Evolutionary conservation across 139 green algal genomes (phyloP), one percentile per base, ranked within the genome.

Genomic region (Chlorella sp.): DNA sequence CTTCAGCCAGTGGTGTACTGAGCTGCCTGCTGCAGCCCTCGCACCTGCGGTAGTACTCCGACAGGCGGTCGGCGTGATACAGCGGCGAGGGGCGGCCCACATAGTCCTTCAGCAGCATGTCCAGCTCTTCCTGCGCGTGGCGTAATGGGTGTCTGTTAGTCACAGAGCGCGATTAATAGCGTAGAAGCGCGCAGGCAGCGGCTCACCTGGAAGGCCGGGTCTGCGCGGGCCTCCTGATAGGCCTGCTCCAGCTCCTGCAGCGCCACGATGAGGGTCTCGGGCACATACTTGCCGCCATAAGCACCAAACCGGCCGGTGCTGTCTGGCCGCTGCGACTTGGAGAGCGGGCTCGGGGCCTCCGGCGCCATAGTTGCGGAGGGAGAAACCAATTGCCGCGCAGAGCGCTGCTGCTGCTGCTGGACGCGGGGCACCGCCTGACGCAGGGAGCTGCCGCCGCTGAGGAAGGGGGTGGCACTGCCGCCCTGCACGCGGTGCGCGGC

Each of bases 251-350:
- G 94, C 88, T 98, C 95, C 11, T 91, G 78, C 30, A 99, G 93
- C 0, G 97, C 97, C 9, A 93, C 92, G 60, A 99, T 99, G 37
- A 99, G 95, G 36, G 98, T 99, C 93, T 99, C 98, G 0, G 98
- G 98, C 42, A 99, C 98, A 98, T 99, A 99, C 83, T 98, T 98
- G 68, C 98, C 98, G 28, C 98, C 98, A 86, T 97, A 99, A 85
- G 91, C 91, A 85, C 97, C 97, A 87, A 95, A 99, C 4, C 97
- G 93, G 39, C 97, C 97, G 2, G 82, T 93, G 22, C 78, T 79
- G 83, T 99, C 97, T 22, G 97, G 97, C 34, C 97, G 94, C 18
- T 81, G 71, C 78, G 68, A 16, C 34, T 64, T 61, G 16, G 75
- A 36, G 11, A 86, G 60, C 22, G 48, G 61, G n/a, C 39, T 28